Base-by-base conservation (phyloP, 106 monocot genomes). In the Cymbidium sinense region DNA sequence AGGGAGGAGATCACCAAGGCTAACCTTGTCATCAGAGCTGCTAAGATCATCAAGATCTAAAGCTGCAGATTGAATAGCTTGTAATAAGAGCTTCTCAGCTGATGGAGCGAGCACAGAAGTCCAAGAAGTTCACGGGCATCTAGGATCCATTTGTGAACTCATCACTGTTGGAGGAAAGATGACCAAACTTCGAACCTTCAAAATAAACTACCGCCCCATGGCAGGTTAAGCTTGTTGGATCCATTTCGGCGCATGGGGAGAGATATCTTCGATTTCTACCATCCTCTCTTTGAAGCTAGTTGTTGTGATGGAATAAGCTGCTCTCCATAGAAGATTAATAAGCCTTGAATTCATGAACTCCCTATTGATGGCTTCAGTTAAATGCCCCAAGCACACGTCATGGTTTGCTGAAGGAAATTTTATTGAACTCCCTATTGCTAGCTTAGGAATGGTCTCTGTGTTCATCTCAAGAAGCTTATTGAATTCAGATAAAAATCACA, bases 401-500 rank as follows among this genome's bases (percentile, higher is more conserved):
- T 86, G 88, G 69, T 65, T 70, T 35, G 91, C 88, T 43, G 29
- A 77, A n/a, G 91, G 83, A 79, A 91, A 91, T 76, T 85, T 88
- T 81, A 76, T 92, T 71, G 64, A 85, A 50, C 83, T 83, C 7
- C 86, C 88, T 50, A 92, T 74, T 18, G 88, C 85, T 54, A 92
- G 86, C 36, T 83, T 76, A 76, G 86, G 88, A 65, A 87, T 83
- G 7, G 47, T 79, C 23, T 81, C 86, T 10, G 76, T 79, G 78
- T 75, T 85, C 10, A 71, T 73, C 43, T 85, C 87, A 5, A 88
- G 39, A 44, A 92, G 74, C 78, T 85, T 92, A 64, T 89, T 84
- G 50, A 92, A 87, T 78, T 92, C 91, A 0, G 89, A 92, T 30
- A 91, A 69, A 73, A 92, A 89, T n/a, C n/a, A n/a, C n/a, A n/a